These are phyloP conservation scores for Raphidocelis subcapitata DNA, from an alignment of 139 green algal species.

Conservation along the genomic window DNA sequence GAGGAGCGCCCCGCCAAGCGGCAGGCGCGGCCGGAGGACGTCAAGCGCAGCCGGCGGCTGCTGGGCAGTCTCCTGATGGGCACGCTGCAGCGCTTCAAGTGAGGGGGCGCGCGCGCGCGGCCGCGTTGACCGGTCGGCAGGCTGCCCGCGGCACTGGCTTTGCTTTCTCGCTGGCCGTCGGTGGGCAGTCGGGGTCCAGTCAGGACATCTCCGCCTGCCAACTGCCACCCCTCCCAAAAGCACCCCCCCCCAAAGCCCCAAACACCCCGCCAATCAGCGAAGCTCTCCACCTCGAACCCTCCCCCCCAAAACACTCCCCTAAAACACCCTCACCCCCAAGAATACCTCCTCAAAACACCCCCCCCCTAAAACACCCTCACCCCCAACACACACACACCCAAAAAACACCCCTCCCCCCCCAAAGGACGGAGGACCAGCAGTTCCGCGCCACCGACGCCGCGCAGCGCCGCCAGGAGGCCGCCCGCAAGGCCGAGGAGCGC, in stretches of 20 bases:
- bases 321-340: too few species aligned
- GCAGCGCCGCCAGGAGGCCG: constrained; percentile 12
- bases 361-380: too few species aligned
- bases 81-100: constrained; percentile 19
- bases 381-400: too few species aligned
- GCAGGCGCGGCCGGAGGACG: background rate
- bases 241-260: too few species aligned
- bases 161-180: background rate
- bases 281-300: too few species aligned
- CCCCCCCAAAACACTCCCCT: too few species aligned
- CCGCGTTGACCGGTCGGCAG: background rate
- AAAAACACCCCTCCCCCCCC: too few species aligned
- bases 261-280: too few species aligned
- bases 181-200: too few species aligned
- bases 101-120: background rate
- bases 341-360: too few species aligned
- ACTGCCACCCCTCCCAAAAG: too few species aligned
- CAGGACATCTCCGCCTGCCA: too few species aligned
- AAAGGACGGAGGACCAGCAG: constrained; percentile 10
- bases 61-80: constrained; percentile 11
- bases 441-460: constrained; percentile 5
- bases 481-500: constrained; percentile 7
- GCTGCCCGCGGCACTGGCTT: background rate
- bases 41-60: constrained; percentile 2
- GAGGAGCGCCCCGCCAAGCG: constrained; percentile 8